Evolutionary conservation across 805 yeast genomes (phyloP).

Genomic region (Candida oleophila): DNA sequence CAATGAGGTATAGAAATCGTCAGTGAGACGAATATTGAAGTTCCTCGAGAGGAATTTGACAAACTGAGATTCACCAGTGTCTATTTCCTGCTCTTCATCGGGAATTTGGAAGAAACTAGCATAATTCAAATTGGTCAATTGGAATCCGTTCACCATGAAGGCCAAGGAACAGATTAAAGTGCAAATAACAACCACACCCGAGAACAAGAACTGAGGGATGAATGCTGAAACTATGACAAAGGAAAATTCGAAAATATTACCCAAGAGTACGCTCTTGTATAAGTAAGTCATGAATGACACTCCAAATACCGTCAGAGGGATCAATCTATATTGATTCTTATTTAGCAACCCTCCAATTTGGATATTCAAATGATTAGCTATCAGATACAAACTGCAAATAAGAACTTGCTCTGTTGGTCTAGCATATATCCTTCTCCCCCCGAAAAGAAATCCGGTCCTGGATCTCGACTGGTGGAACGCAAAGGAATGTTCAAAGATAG

Average conservation of each 20-base stretch:
- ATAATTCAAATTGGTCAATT: conserved; percentile 32
- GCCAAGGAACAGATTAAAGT: conserved; percentile 56
- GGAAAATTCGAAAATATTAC: conserved; percentile 45
- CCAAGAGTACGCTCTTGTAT: conserved; percentile 10
- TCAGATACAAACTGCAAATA: conserved; percentile 52
- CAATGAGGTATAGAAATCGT: conserved; percentile 66
- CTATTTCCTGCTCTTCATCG: conserved; percentile 23
- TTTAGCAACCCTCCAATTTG: conserved; percentile 63
- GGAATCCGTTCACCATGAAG: conserved; percentile 51
- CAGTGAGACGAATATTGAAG: conserved; percentile 44
- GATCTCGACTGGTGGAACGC: conserved; percentile 73
- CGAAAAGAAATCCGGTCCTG: conserved; percentile 22
- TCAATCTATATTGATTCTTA: conserved; percentile 52
- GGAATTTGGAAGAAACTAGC: conserved; percentile 29
- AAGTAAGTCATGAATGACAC: conserved; percentile 45
- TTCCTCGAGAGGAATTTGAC: conserved; percentile 16
- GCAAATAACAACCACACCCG: conserved; percentile 52
- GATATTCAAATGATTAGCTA: conserved; percentile 56
- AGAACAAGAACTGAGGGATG: conserved; percentile 62
- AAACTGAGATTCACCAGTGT: conserved; percentile 11
- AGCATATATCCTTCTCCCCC: conserved; percentile 16
- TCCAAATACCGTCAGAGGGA: conserved; percentile 65
- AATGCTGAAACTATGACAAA: conserved; percentile 56
- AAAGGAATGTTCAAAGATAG: conserved; percentile 72
- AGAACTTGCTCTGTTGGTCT: conserved; percentile 55